Conservation (phyloP, 2,329 filamentous ascomycete species). For the Penicillium sp. region DNA sequence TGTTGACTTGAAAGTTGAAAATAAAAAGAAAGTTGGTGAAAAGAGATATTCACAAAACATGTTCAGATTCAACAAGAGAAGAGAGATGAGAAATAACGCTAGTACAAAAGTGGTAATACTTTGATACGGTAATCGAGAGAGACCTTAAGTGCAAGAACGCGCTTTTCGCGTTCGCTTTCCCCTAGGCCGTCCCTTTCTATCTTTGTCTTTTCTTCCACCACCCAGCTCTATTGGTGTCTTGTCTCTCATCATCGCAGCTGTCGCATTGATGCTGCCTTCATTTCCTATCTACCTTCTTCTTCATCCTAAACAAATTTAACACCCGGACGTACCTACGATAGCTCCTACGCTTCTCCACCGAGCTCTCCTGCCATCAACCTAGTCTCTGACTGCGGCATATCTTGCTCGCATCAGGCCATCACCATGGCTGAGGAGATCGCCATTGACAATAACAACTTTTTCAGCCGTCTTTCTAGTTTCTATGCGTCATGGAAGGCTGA, state of each 20-base stretch:
- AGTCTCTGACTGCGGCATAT: slow-evolving; percentile 18
- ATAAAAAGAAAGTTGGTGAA: not conserved
- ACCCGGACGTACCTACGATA: not conserved
- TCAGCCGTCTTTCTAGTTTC: slow-evolving; percentile 85
- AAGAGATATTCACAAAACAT: not conserved
- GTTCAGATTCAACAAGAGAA: not conserved
- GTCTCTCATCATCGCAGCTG: not conserved
- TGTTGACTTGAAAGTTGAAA: not conserved
- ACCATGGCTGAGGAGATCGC: slow-evolving; percentile 77
- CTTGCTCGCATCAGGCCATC: slow-evolving; percentile 16
- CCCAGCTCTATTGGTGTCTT: not conserved
- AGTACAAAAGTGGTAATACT: slow-evolving; percentile 24
- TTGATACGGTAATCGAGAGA: slow-evolving; percentile 17
- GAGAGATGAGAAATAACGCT: slow-evolving; percentile 7
- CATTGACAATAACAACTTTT: slow-evolving; percentile 91
- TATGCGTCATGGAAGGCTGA: slow-evolving; percentile 94
- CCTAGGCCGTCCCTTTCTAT: slow-evolving; percentile 1
- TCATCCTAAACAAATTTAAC: not conserved
- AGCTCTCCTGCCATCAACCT: not conserved
- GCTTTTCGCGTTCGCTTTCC: slow-evolving; percentile 27
- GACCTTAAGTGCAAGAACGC: slow-evolving; percentile 20
- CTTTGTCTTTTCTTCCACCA: slow-evolving; percentile 4
- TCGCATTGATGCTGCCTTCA: not conserved
- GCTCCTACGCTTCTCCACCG: not conserved
- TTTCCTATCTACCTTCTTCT: slow-evolving; percentile 5